phyloP scores from a whole-genome alignment of 2,329 filamentous ascomycete genomes.

The Dothistroma septosporum region DNA sequence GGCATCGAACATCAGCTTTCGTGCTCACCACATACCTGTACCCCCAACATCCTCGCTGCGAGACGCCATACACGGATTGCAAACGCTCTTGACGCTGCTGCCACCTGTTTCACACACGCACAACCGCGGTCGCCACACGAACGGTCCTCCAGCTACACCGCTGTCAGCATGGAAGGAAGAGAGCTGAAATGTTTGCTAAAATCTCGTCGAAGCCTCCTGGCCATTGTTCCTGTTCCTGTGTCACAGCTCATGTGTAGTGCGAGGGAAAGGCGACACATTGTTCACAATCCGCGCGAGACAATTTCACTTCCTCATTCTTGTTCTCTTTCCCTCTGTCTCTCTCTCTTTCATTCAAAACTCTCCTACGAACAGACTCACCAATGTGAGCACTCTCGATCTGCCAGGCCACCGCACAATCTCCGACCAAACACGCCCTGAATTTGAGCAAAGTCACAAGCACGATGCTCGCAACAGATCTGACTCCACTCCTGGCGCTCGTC shows the following conservation, averaged over 20 bases:
- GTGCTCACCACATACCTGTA: neutral
- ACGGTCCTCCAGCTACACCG: neutral
- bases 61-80: no score
- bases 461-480: neutral
- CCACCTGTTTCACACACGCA: neutral
- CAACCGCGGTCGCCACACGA: neutral
- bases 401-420: neutral
- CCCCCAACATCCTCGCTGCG: no score
- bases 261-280: neutral
- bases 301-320: neutral
- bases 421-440: neutral
- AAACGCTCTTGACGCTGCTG: neutral
- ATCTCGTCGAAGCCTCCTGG: neutral
- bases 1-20: neutral
- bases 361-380: neutral
- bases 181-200: neutral
- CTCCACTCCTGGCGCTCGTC: neutral
- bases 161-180: neutral
- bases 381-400: neutral
- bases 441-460: neutral
- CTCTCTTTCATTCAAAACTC: no score
- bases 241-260: neutral
- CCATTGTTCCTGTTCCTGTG: neutral
- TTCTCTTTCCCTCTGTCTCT: neutral
- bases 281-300: neutral